Base-by-base conservation (phyloP, 2,329 filamentous ascomycete species). In the Thelonectria blattea region DNA sequence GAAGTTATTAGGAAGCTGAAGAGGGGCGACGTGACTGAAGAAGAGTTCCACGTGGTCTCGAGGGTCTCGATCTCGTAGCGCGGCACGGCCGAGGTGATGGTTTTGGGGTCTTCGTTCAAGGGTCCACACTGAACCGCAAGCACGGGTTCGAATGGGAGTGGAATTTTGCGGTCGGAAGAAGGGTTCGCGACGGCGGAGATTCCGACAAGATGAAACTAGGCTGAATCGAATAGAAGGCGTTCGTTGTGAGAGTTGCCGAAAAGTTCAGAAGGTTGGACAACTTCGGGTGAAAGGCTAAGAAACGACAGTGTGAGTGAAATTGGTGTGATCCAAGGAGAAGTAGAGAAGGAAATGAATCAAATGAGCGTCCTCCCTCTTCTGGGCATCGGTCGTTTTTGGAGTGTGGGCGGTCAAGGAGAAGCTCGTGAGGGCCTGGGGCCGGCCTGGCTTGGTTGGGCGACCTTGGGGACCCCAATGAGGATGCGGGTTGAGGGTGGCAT, bases 31-130 rank as follows among this genome's bases (percentile, higher is more conserved):
- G 42, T 62, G 59, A 66, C 60, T 59, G 60, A 65, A 64, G 65
- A 59, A 48, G 32, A 56, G 63, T 59, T 67, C 66, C 66, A 68
- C 66, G 68, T 68, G 63, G 65, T 68, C 47, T 62, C 15, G 60
- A 63, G 55, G 56, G 63, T 61, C 55, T 65, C 46, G 58, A 70
- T 62, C 50, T 57, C 45, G 58, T 52, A 54, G 54, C 43, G 63
- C 65, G 57, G 65, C 50, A 63, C 58, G 64, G 64, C 48, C 47
- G 60, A 48, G 48, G 45, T 24, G 53, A 56, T 50, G 53, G 34
- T 50, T 56, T 50, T 57, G 60, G 52, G 12, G 62, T 24, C 57
- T 37, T 53, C 14, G 58, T 56, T 51, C 48, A 58, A 47, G 55
- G 68, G 58, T 70, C 67, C 67, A 70, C 68, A 49, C 52, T 24